A percentile compares a stretch with the other conserved stretches of the same genome.
Conservation (phyloP, 129 eudicot genomes). For the carrot (Daucus carota) region DNA sequence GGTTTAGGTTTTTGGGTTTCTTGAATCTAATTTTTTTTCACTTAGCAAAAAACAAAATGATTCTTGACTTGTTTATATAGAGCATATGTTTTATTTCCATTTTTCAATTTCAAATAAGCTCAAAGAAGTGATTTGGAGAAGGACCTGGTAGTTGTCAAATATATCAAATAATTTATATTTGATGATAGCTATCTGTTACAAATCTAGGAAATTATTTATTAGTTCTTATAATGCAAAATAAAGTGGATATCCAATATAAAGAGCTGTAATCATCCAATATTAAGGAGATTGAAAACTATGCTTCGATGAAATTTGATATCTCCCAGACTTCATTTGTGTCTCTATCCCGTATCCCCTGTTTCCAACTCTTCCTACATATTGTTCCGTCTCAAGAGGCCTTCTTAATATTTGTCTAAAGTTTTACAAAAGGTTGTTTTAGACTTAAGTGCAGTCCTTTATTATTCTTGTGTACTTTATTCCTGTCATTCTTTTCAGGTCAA, state of each 20-base stretch:
- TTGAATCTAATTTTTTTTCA: background rate
- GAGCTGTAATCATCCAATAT: background rate
- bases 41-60: background rate
- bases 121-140: background rate
- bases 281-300: background rate
- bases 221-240: background rate
- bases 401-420: background rate
- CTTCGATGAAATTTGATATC: background rate
- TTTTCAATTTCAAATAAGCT: background rate
- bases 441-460: background rate
- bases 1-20: background rate
- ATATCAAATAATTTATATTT: background rate
- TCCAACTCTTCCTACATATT: background rate
- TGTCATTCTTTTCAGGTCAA: constrained; percentile 29
- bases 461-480: background rate
- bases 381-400: background rate
- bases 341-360: background rate
- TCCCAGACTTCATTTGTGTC: background rate
- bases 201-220: background rate
- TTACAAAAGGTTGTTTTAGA: background rate
- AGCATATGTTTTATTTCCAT: background rate
- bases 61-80: background rate
- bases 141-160: background rate
- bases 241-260: background rate
- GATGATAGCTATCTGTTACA: background rate